Base-by-base conservation (phyloP, 2,329 filamentous ascomycete species). In the Cordyceps cateniannulata region DNA sequence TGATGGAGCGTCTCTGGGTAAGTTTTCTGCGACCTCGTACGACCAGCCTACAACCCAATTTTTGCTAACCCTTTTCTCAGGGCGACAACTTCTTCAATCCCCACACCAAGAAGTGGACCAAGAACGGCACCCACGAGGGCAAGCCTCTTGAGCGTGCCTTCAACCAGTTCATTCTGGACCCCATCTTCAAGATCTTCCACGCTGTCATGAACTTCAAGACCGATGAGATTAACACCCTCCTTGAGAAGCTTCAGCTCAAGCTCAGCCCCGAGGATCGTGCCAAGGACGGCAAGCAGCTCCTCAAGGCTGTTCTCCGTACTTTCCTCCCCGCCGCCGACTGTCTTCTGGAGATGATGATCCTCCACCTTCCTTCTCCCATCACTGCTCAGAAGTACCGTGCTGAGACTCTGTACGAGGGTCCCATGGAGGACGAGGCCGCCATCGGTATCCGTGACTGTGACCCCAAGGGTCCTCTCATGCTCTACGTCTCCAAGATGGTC, bases 401-500 rank as follows among this genome's bases (percentile, higher is more conserved):
- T 73, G 95, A 98, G 87, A 96, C 93, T 76, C 86, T 99, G 68
- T 99, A 99, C 84, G 95, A 99, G 85, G 95, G 95, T 85, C 95
- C 95, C 71, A 74, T 82, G 63, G 95, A 99, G 76, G 95, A 99
- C 72, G 89, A 91, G 79, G 87, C 88, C 71, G 93, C 90, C 82
- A 90, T 96, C 76, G 92, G 88, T 86, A 97, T 99, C 86, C 93
- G 93, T 73, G 92, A 98, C 85, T 98, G 95, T 79, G 91, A 99
- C 79, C 85, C 93, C 80, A 96, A 96, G 85, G 95, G 86, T 78
- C 91, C 93, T 73, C 95, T 99, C 80, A 99, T 99, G 95, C 85
- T 98, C 70, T 99, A 99, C 90, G 93, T 99, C 79, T 99, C 95
- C 79, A 99, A 99, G 91, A 99, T 99, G 95, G 95, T 99, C 75